Evolutionary conservation across 495 filamentous ascomycete species (phyloP).

Genomic region (Penicillium cosmopolitanum): DNA sequence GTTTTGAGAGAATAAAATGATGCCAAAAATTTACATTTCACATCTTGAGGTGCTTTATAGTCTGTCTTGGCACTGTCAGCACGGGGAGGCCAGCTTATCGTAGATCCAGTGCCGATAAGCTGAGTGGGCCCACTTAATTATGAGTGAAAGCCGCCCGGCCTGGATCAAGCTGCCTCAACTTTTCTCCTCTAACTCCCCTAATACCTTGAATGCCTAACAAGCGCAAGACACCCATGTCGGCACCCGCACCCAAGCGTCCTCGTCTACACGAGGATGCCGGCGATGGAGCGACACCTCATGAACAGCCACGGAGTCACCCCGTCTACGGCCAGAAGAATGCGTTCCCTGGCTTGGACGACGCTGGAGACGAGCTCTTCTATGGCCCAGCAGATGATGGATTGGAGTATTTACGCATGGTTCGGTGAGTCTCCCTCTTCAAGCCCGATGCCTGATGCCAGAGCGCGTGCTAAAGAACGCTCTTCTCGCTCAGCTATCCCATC

Average conservation of each 20-base stretch:
- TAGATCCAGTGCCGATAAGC: neutral
- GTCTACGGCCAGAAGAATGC: conserved; percentile 76
- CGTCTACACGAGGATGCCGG: conserved; percentile 32
- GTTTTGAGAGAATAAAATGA: neutral
- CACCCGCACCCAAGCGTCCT: conserved; percentile 30
- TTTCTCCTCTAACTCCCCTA: conserved; percentile 13
- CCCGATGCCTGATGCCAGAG: conserved; percentile 10
- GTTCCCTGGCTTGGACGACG: conserved; percentile 74
- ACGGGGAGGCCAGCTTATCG: neutral
- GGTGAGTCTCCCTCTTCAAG: conserved; percentile 57
- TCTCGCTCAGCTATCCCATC: conserved; percentile 17
- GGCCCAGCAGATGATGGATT: conserved; percentile 62
- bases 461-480: conserved; percentile 38
- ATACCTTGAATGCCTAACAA: conserved; percentile 38
- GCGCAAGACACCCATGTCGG: conserved; percentile 33
- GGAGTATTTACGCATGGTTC: conserved; percentile 77
- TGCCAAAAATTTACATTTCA: neutral
- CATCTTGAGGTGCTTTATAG: neutral
- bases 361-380: conserved; percentile 54
- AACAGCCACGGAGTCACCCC: conserved; percentile 59
- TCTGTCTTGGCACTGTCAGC: neutral
- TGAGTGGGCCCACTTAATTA: too few relatives aligned
- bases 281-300: conserved; percentile 23
- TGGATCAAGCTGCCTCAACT: neutral
- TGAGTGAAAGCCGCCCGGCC: too few relatives aligned